phyloP scores from a whole-genome alignment of 306 rosid species.

The Rosa persica region DNA sequence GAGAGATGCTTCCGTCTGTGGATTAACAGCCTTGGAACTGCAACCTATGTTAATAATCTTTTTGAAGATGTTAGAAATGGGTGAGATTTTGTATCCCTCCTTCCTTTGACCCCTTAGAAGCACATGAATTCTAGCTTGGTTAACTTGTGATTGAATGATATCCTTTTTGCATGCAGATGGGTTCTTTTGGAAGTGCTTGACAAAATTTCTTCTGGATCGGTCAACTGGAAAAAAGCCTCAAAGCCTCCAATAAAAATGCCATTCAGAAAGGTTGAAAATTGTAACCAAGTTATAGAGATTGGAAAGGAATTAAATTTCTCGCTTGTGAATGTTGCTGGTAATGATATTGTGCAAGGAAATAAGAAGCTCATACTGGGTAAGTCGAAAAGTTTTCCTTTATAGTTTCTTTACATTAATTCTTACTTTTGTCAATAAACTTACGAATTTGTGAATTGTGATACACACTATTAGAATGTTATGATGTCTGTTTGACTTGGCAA shows the following conservation, averaged over 20 bases:
- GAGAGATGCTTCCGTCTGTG: constrained; percentile 97
- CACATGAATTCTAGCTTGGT: background rate
- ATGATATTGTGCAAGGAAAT: constrained; percentile 97
- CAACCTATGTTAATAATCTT: constrained; percentile 82
- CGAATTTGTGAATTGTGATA: background rate
- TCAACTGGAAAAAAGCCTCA: constrained; percentile 93
- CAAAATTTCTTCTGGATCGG: constrained; percentile 80
- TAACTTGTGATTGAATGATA: constrained; percentile 29
- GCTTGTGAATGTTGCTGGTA: constrained; percentile 94
- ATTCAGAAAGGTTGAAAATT: constrained; percentile 95
- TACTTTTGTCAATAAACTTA: background rate
- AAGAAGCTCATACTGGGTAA: constrained; percentile 92
- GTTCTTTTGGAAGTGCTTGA: constrained; percentile 97
- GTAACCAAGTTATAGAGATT: constrained; percentile 88
- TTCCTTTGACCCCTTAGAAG: background rate
- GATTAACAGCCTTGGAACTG: constrained; percentile 95
- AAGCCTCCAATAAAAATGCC: constrained; percentile 99
- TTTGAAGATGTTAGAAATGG: constrained; percentile 98
- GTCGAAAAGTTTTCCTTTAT: constrained; percentile 21
- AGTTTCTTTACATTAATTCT: background rate
- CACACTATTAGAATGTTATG: background rate
- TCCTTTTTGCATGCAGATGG: constrained; percentile 61
- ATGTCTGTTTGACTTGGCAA: background rate
- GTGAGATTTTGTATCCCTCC: constrained; percentile 40
- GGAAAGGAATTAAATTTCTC: constrained; percentile 88